Conservation (phyloP, 106 monocot genomes). For the Vanilla planifolia region DNA sequence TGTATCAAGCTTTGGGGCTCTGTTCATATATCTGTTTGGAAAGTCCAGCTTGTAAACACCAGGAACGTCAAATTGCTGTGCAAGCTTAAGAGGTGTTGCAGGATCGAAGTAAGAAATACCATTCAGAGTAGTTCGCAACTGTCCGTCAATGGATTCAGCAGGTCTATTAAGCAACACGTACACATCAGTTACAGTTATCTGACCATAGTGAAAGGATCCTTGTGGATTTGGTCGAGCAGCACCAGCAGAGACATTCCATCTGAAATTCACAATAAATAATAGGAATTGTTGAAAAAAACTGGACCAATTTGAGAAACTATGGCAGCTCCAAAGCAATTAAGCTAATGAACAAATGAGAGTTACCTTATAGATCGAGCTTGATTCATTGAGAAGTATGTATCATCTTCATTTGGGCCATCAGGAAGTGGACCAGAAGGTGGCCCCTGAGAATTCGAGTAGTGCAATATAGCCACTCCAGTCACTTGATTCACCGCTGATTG, state of each 20-base stretch:
- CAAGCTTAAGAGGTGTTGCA: slow-evolving; percentile 80
- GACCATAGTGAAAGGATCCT: slow-evolving; percentile 88
- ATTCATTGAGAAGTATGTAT: slow-evolving; percentile 73
- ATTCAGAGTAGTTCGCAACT: slow-evolving; percentile 67
- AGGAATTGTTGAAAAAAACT: not conserved
- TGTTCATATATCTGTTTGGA: slow-evolving; percentile 76
- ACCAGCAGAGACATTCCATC: slow-evolving; percentile 93
- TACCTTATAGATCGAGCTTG: slow-evolving; percentile 96
- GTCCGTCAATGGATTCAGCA: slow-evolving; percentile 62
- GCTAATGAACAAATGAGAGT: not conserved
- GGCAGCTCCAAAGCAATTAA: not conserved
- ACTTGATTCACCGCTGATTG: slow-evolving; percentile 34
- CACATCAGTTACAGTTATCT: slow-evolving; percentile 89
- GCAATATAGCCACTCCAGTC: slow-evolving; percentile 85
- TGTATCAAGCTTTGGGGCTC: slow-evolving; percentile 81
- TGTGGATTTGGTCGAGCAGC: slow-evolving; percentile 98
- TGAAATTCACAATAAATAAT: slow-evolving; percentile 25
- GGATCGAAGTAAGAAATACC: slow-evolving; percentile 91
- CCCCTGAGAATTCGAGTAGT: slow-evolving; percentile 89
- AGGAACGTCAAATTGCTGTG: slow-evolving; percentile 80
- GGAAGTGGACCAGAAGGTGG: slow-evolving; percentile 83
- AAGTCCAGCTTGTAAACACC: slow-evolving; percentile 96
- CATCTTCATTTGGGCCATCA: slow-evolving; percentile 73
- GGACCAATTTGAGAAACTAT: not conserved
- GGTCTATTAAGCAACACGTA: slow-evolving; percentile 66